Percentiles rank a stretch among this genome's conserved stretches.
Conservation (phyloP, 106 monocot species). For the Allium cepa region DNA sequence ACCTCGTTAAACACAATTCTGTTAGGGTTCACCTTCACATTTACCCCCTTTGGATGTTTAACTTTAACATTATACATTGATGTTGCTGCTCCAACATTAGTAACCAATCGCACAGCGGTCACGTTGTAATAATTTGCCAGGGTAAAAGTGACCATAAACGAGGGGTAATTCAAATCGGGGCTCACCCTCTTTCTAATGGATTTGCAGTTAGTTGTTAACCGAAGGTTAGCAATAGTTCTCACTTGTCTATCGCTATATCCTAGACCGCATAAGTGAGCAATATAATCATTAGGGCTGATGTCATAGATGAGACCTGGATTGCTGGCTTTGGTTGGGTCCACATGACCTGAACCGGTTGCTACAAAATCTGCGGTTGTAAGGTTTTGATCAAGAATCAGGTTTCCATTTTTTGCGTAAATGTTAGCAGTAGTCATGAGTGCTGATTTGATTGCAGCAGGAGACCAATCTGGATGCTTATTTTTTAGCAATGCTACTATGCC, state of each 20-base stretch:
- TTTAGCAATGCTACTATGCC: constrained; percentile 14
- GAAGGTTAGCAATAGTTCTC: background rate
- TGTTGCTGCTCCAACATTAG: constrained; percentile 20
- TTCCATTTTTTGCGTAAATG: background rate
- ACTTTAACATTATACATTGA: constrained; percentile 19
- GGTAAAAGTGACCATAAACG: constrained; percentile 5
- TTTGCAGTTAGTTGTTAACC: background rate
- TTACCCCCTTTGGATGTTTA: constrained; percentile 11
- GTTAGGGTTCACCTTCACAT: constrained; percentile 18
- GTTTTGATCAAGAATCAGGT: background rate
- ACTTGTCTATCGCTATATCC: constrained; percentile 9
- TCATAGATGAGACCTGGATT: constrained; percentile 16
- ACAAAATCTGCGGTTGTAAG: background rate
- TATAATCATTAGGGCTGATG: constrained; percentile 12
- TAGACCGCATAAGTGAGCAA: constrained; percentile 13
- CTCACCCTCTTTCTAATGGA: background rate
- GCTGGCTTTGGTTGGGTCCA: constrained; percentile 6
- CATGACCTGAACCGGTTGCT: constrained; percentile 7
- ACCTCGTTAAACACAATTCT: constrained; percentile 14
- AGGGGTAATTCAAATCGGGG: constrained; percentile 17
- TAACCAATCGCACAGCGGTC: constrained; percentile 6
- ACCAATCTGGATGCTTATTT: constrained; percentile 7
- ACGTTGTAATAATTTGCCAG: background rate
- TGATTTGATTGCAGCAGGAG: constrained; percentile 12
- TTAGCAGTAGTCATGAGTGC: constrained; percentile 16